Conservation (phyloP, 352 stramenopile species). For the Aphanomyces stellatus region DNA sequence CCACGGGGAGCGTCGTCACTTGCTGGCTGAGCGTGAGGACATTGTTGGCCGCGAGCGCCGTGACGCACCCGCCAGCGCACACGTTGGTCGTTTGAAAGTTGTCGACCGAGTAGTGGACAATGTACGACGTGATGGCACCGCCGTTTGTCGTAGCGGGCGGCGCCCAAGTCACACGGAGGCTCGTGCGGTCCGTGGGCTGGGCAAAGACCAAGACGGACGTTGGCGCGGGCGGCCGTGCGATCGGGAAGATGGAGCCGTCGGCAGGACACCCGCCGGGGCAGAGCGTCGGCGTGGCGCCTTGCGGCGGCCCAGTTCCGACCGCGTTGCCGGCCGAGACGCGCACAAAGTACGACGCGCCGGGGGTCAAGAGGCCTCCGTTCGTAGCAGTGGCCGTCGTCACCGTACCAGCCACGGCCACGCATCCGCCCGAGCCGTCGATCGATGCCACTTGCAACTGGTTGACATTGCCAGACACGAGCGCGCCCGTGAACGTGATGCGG, state of each 20-base stretch:
- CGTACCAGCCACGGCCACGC: constrained; percentile 37
- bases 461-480: constrained; percentile 39
- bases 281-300: constrained; percentile 30
- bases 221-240: constrained; percentile 62
- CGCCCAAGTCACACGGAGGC: constrained; percentile 83
- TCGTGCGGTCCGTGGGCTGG: constrained; percentile 57
- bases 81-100: constrained; percentile 32
- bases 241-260: constrained; percentile 28
- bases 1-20: constrained; percentile 24
- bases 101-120: constrained; percentile 79
- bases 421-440: constrained; percentile 47
- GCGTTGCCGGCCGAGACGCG: constrained; percentile 83
- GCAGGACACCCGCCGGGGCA: constrained; percentile 41
- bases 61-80: constrained; percentile 47
- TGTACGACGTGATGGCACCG: constrained; percentile 49
- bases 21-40: constrained; percentile 33
- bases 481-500: constrained; percentile 83
- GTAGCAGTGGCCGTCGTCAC: constrained; percentile 65
- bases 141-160: constrained; percentile 54
- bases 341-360: constrained; percentile 85
- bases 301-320: constrained; percentile 58
- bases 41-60: constrained; percentile 25
- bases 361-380: constrained; percentile 61
- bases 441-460: constrained; percentile 37
- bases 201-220: constrained; percentile 74